Percentiles rank a stretch among this genome's conserved stretches.
Evolutionary conservation across 495 filamentous ascomycete genomes (phyloP).

Genomic region (Cercophora sp.): DNA sequence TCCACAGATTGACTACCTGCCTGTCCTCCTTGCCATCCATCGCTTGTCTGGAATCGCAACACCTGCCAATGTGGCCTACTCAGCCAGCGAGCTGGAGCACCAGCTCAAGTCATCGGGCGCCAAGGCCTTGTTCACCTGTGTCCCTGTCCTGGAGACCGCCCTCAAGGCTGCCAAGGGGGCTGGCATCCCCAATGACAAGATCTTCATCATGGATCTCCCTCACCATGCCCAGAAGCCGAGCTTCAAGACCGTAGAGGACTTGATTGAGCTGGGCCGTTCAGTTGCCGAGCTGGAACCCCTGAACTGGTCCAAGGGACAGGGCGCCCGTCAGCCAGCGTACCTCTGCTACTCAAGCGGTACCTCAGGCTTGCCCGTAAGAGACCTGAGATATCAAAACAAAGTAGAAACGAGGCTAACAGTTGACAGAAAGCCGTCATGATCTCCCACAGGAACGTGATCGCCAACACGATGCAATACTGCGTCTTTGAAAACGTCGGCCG

Average conservation of each 20-base stretch:
- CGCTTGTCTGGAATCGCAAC: slow-evolving; percentile 69
- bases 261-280: slow-evolving; percentile 61
- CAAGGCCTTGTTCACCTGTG: slow-evolving; percentile 75
- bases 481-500: slow-evolving; percentile 49
- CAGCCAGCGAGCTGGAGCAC: slow-evolving; percentile 67
- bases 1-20: slow-evolving; percentile 70
- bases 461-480: slow-evolving; percentile 67
- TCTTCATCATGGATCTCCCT: slow-evolving; percentile 74
- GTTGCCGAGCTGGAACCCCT: slow-evolving; percentile 61
- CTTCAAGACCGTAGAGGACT: slow-evolving; percentile 67
- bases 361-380: slow-evolving; percentile 72
- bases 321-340: slow-evolving; percentile 71
- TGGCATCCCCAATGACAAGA: slow-evolving; percentile 64
- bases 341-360: slow-evolving; percentile 90
- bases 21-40: slow-evolving; percentile 73
- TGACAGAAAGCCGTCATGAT: slow-evolving; percentile 93
- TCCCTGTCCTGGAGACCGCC: slow-evolving; percentile 66
- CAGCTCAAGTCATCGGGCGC: slow-evolving; percentile 74
- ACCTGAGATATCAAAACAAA: not conserved
- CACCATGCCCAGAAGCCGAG: slow-evolving; percentile 46
- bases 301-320: slow-evolving; percentile 70
- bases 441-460: slow-evolving; percentile 82
- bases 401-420: too few relatives aligned
- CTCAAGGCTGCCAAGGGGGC: slow-evolving; percentile 63
- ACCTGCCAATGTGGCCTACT: slow-evolving; percentile 83